These are phyloP conservation scores for Geosmithia flava DNA, from an alignment of 2,329 filamentous ascomycete species.

Conservation along the genomic window DNA sequence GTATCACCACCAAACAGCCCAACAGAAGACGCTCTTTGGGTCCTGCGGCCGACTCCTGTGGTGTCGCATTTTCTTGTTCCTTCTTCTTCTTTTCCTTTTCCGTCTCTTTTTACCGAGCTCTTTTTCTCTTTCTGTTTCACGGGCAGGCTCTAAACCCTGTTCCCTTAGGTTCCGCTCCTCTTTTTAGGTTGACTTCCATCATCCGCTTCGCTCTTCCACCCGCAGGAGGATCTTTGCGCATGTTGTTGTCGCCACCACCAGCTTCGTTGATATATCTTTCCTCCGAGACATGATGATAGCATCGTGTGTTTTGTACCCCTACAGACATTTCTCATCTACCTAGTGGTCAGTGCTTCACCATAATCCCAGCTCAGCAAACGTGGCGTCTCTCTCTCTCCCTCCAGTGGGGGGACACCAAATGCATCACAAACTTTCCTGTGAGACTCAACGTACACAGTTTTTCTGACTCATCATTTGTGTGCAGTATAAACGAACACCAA, in stretches of 20 bases:
- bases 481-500: neutral
- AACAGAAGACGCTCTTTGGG: neutral
- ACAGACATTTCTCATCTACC: constrained; percentile 19
- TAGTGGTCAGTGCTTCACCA: constrained; percentile 23
- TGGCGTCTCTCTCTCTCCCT: neutral
- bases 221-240: neutral
- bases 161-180: no score
- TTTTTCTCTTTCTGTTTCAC: neutral
- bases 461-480: neutral
- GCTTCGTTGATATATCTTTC: neutral
- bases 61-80: neutral
- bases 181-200: neutral
- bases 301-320: constrained; percentile 19
- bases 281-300: constrained; percentile 27
- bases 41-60: neutral
- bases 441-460: neutral
- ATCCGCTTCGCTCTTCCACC: neutral
- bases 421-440: no score
- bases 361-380: neutral
- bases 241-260: neutral
- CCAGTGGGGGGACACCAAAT: no score
- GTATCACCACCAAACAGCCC: neutral
- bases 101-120: neutral
- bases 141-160: no score
- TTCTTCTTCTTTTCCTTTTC: neutral